A percentile compares a stretch with the other conserved stretches of the same genome.
phyloP scores from a whole-genome alignment of 129 eudicot species.

The Gnaphalium uliginosum region DNA sequence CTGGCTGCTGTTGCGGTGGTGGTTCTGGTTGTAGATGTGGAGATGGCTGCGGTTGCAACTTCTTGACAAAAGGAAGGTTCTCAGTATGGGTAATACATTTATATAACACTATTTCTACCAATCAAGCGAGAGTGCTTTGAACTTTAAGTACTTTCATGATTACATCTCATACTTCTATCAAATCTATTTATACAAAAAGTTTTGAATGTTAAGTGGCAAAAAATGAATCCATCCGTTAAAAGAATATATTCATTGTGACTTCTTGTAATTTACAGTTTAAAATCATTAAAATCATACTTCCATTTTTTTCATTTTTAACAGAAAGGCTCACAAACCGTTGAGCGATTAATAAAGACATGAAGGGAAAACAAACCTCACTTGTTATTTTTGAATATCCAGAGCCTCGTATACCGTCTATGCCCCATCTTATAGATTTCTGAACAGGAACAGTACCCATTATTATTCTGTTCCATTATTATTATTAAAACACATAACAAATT shows the following conservation, averaged over 20 bases:
- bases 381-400: conserved; percentile 27
- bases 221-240: neutral
- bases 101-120: neutral
- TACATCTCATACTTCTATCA: neutral
- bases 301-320: neutral
- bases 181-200: neutral
- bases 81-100: no score
- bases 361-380: conserved; percentile 61
- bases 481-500: conserved; percentile 6
- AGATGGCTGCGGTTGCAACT: conserved; percentile 20
- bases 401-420: conserved; percentile 26
- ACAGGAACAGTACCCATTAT: conserved; percentile 7
- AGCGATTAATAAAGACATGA: conserved; percentile 2
- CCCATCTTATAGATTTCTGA: conserved; percentile 45
- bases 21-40: conserved; percentile 8
- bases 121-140: neutral
- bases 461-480: no score
- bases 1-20: conserved; percentile 2
- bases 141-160: neutral
- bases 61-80: conserved; percentile 8
- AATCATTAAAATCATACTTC: neutral
- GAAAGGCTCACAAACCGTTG: neutral
- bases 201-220: neutral
- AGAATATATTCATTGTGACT: neutral
- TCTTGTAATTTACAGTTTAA: neutral